Evolutionary conservation across 495 filamentous ascomycete genomes (phyloP).

Genomic region (Sordaria brevicollis): DNA sequence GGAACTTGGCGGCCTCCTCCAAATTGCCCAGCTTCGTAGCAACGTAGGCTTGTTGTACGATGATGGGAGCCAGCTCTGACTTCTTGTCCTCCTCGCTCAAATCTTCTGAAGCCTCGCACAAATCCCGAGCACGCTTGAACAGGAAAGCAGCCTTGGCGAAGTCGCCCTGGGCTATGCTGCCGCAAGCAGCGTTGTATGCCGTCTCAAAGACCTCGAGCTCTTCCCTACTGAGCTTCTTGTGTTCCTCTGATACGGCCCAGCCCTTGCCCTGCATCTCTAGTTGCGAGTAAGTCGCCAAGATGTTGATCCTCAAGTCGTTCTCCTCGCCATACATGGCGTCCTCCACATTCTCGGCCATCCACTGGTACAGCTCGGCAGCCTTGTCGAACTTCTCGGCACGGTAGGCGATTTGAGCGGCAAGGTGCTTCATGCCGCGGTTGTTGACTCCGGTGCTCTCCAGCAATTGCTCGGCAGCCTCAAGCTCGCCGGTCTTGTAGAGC

Average conservation of each 20-base stretch:
- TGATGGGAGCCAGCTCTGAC: conserved; percentile 74
- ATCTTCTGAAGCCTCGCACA: conserved; percentile 78
- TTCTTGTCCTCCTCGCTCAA: conserved; percentile 72
- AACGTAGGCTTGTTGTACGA: conserved; percentile 79
- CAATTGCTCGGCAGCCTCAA: conserved; percentile 59
- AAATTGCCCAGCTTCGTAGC: conserved; percentile 59
- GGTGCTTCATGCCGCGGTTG: conserved; percentile 54
- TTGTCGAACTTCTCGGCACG: conserved; percentile 70
- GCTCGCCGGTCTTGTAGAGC: conserved; percentile 73
- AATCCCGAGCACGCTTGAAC: conserved; percentile 73
- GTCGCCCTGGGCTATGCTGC: conserved; percentile 70
- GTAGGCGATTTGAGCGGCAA: conserved; percentile 85
- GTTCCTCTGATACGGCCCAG: conserved; percentile 24
- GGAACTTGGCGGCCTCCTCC: conserved; percentile 59
- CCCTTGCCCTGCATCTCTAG: conserved; percentile 65
- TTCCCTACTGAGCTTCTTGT: conserved; percentile 51
- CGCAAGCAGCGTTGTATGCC: conserved; percentile 85
- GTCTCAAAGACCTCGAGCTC: conserved; percentile 90
- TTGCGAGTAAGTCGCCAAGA: conserved; percentile 70
- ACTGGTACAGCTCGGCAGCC: conserved; percentile 58
- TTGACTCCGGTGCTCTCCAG: conserved; percentile 29
- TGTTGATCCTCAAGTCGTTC: conserved; percentile 81
- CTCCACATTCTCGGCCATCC: conserved; percentile 40
- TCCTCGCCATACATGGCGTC: conserved; percentile 52
- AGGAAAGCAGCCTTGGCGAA: conserved; percentile 64